Percentiles rank a stretch among this genome's conserved stretches.
Evolutionary conservation across 768 basidiomycete species (phyloP).

Genomic region (Boletus vermiculosoides): DNA sequence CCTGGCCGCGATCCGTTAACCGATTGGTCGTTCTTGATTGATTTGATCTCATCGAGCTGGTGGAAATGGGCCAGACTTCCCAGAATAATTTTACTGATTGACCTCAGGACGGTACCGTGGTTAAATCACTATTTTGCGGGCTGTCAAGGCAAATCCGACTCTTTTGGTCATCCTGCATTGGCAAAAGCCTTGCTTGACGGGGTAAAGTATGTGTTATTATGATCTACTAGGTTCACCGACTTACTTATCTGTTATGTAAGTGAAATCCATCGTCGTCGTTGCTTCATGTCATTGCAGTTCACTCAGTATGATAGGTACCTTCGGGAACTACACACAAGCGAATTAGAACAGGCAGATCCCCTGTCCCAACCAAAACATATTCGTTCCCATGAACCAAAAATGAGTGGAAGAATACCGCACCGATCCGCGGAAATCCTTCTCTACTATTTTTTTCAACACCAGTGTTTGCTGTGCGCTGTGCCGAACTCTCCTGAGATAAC

Average conservation of each 20-base stretch:
- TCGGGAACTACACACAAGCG: not conserved
- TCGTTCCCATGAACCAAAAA: not conserved
- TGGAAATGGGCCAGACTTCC: not conserved
- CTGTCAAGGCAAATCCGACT: not conserved
- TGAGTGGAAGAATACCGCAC: not conserved
- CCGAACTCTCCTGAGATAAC: too few relatives aligned
- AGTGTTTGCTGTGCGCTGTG: not conserved
- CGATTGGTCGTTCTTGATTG: not conserved
- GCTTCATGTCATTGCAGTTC: not conserved
- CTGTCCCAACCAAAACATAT: not conserved
- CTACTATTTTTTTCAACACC: not conserved
- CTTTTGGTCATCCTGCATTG: not conserved
- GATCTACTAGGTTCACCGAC: not conserved
- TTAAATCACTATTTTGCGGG: not conserved
- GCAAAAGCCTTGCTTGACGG: not conserved
- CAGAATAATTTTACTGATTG: not conserved
- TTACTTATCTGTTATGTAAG: not conserved
- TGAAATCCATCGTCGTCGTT: too few relatives aligned
- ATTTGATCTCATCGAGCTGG: not conserved
- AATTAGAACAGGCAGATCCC: not conserved
- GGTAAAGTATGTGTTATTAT: not conserved
- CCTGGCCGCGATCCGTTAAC: not conserved
- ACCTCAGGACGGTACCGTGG: not conserved
- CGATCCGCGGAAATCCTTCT: not conserved
- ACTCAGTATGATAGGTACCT: not conserved